Evolutionary conservation across 2,329 filamentous ascomycete species (phyloP).

Genomic region (Phialemonium atrogriseum): DNA sequence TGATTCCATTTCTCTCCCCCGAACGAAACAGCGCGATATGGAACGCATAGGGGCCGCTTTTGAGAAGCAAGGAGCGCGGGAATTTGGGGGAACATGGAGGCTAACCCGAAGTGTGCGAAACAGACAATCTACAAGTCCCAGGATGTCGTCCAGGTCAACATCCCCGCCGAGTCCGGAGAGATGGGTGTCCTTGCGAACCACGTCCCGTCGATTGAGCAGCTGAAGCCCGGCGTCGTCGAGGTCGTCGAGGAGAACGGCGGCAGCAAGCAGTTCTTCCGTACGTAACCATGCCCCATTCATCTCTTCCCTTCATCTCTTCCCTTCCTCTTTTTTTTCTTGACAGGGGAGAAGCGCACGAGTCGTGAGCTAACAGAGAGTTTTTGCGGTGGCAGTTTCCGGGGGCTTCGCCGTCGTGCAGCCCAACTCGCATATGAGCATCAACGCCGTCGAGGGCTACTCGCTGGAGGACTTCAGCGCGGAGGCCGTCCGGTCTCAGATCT

Average conservation of each 20-base stretch:
- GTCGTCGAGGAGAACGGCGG: conserved; percentile 85
- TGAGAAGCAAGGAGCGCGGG: neutral
- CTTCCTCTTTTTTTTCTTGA: too few species aligned
- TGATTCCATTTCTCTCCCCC: conserved; percentile 10
- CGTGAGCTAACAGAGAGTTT: neutral
- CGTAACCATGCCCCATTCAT: conserved; percentile 36
- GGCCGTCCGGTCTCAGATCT: conserved; percentile 78
- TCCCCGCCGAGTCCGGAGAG: conserved; percentile 94
- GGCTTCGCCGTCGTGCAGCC: conserved; percentile 97
- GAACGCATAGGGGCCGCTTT: neutral
- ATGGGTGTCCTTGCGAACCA: conserved; percentile 99
- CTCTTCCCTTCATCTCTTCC: too few species aligned
- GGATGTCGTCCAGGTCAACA: conserved; percentile 89
- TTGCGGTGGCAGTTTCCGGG: conserved; percentile 63
- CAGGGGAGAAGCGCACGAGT: too few species aligned
- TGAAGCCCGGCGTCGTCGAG: conserved; percentile 94
- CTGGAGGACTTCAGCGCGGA: conserved; percentile 95
- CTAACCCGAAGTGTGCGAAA: conserved; percentile 50
- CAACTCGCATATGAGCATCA: conserved; percentile 92
- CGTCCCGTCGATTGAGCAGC: conserved; percentile 97
- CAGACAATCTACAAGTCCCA: conserved; percentile 63
- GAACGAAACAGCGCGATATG: conserved; percentile 8
- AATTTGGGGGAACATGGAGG: conserved; percentile 14
- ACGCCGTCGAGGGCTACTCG: conserved; percentile 90
- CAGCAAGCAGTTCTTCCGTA: conserved; percentile 98